Percentiles rank a stretch among this genome's conserved stretches.
phyloP scores from a whole-genome alignment of 805 yeast species.

The Yueomyces sp. region DNA sequence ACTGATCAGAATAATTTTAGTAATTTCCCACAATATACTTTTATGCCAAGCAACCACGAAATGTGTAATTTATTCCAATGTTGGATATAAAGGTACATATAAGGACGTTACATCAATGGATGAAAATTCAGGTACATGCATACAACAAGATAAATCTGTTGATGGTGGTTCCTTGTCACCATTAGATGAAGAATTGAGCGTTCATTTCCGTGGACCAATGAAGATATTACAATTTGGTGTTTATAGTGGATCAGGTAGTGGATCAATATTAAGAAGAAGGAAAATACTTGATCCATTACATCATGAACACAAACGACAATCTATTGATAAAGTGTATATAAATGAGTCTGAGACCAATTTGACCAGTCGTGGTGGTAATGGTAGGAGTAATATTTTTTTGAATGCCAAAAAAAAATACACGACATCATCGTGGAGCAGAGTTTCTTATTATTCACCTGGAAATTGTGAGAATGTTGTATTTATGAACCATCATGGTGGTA shows the following conservation, averaged over 20 bases:
- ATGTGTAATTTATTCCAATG: conserved; percentile 52
- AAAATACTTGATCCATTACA: conserved; percentile 19
- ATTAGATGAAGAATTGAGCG: conserved; percentile 52
- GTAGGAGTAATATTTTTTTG: background rate
- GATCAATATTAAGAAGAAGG: conserved; percentile 31
- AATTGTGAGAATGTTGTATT: conserved; percentile 59
- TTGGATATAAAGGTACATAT: conserved; percentile 82
- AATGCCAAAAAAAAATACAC: conserved; percentile 5
- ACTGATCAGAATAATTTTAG: no score
- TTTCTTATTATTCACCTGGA: conserved; percentile 63
- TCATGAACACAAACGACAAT: conserved; percentile 43
- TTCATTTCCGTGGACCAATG: conserved; percentile 70
- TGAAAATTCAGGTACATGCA: conserved; percentile 53
- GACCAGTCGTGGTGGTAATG: background rate
- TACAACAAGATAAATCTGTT: conserved; percentile 41
- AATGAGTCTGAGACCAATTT: background rate
- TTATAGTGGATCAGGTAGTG: conserved; percentile 34
- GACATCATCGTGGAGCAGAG: conserved; percentile 50
- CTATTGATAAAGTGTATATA: background rate
- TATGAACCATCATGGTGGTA: conserved; percentile 80
- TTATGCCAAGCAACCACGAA: conserved; percentile 28
- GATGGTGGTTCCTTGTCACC: conserved; percentile 52
- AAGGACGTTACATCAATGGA: conserved; percentile 70
- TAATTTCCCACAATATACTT: no score
- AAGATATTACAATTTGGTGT: conserved; percentile 63